Evolutionary conservation across 1,139 yeast species (phyloP), one percentile per base, ranked within the genome.

Genomic region (Saccharomycopsis hybrid): DNA sequence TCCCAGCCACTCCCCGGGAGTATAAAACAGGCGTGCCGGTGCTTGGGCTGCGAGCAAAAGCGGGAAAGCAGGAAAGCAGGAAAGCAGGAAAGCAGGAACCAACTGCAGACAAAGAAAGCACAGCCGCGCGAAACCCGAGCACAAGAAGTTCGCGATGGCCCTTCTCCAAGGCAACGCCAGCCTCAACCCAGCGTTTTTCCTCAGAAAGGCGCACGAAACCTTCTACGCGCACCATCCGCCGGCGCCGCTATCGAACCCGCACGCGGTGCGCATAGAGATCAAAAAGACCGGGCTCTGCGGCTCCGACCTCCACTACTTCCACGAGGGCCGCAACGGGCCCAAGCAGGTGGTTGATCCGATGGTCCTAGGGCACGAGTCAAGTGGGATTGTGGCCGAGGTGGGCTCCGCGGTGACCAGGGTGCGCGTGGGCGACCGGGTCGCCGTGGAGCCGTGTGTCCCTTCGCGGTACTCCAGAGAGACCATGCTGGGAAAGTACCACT

Each of bases 231-330:
- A 45, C n/a, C 35, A 48, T 5, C 35, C 28, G 9, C 9, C 28
- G 24, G 31, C 7, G 29, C 48, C 48, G 24, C 68, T 85, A 54
- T 61, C 63, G 7, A 80, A 79, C 54, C 81, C 84, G 44, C 77
- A 77, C 58, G 85, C 79, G 55, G 96, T 88, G 43, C 76, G 84
- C 58, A 78, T 88, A 27, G 82, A 82, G 50, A 83, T 88, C 57
- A 67, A 65, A 56, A 65, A 65, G 47, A 88, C 96, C 0, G 96
- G 96, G 46, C 82, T 88, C 55, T 88, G 96, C 65, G 96, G 96
- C 3, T 81, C 89, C 2, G 95, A 86, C 65, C 84, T 87, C 55
- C 95, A 87, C 62, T 88, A 83, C 71, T 87, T 82, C 62, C 77
- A 80, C 44, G 85, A 82, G 57, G 96, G 96, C 4, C 73, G 75